phyloP scores from a whole-genome alignment of 78 protist species.

The Emiliania huxleyi region DNA sequence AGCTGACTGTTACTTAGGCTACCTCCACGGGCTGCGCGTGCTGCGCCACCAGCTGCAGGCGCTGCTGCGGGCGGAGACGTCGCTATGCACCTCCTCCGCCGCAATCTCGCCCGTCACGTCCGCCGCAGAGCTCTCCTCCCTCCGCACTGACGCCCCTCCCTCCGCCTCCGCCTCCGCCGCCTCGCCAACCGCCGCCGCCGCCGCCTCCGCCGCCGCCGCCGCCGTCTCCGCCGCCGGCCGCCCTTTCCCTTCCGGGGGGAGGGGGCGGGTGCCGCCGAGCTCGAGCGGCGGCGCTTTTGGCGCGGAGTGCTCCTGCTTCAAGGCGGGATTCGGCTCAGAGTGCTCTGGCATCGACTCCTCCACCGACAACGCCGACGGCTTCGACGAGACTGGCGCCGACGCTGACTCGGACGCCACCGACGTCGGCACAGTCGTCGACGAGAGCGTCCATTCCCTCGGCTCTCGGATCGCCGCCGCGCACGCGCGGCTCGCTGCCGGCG shows the following conservation, averaged over 20 bases:
- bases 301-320: too few species aligned
- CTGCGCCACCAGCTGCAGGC: background rate
- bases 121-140: too few species aligned
- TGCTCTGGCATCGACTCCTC: background rate
- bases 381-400: background rate
- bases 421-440: background rate
- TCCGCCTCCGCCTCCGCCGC: background rate
- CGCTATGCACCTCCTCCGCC: too few species aligned
- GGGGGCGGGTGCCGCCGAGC: too few species aligned
- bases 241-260: too few species aligned
- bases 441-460: background rate
- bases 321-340: too few species aligned
- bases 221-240: background rate
- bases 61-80: background rate
- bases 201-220: background rate
- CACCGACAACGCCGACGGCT: background rate
- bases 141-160: background rate
- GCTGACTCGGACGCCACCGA: background rate
- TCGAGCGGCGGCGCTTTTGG: too few species aligned
- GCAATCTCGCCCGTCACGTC: too few species aligned
- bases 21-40: background rate
- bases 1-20: too few species aligned
- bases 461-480: background rate
- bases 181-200: background rate
- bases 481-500: background rate